Base-by-base conservation (phyloP, 202 grass and related monocot species). In the Panicum virgatum region DNA sequence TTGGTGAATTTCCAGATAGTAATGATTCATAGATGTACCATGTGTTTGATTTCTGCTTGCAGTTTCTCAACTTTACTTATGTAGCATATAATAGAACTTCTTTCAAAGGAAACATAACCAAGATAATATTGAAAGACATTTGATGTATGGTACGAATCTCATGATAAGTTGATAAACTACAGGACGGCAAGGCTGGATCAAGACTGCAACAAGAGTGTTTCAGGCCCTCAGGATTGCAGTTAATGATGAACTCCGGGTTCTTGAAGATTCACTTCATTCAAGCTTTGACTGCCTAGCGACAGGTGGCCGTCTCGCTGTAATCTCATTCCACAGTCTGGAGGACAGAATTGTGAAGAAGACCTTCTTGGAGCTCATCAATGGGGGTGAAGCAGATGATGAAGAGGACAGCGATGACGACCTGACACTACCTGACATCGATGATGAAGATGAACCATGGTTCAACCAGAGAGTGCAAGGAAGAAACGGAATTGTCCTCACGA, bases 321-420 rank as follows among this genome's bases (percentile, higher is more conserved):
- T 99, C 82, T 96, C 91, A 7, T 99, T 99, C 78, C 96, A 98
- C 61, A 98, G 92, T 45, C 85, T 99, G 83, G 89, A 96, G 71
- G 92, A 98, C 62, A 83, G 90, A 80, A 92, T 98, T 23, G 90
- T 98, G 85, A 98, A 98, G 68, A 87, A 88, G 12, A 91, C 89
- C 32, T 98, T 91, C 89, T 89, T 96, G 70, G 76, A 95, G 52
- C 86, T 98, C 73, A 89, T 95, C 69, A 70, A 53, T 81, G 83
- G 68, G 14, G 64, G 51, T 40, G 85, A 51, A 20, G 15, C 48
- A 3, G 51, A 56, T n/a, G 66, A 52, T 12, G 84, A 76, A 69
- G 75, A 73, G 19, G 48, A 56, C 2, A 13, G 30, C 1, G 73
- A 66, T 53, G 72, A 73, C 40, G 61, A 73, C 73, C 72, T 68